Conservation (phyloP, 1,284 basidiomycete genomes). For the Ceratobasidium sp. region DNA sequence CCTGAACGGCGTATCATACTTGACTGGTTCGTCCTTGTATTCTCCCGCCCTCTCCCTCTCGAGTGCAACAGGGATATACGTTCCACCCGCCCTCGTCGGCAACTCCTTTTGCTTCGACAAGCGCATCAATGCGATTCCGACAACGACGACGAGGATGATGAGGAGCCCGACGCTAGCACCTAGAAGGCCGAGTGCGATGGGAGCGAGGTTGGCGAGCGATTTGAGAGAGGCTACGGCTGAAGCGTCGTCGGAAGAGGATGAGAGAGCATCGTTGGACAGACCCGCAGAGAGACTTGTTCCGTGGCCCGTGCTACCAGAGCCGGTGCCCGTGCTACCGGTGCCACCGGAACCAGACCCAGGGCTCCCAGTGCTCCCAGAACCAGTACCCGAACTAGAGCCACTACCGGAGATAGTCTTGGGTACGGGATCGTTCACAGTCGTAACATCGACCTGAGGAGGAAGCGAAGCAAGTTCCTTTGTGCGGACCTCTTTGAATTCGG, state of each 20-base stretch:
- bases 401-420: background rate
- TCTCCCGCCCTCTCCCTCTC: slow-evolving; percentile 15
- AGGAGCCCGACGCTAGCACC: slow-evolving; percentile 5
- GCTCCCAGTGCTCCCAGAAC: background rate
- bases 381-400: background rate
- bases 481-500: slow-evolving; percentile 25
- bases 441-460: slow-evolving; percentile 25
- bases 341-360: no score
- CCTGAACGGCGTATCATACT: slow-evolving; percentile 25
- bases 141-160: slow-evolving; percentile 14
- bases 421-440: slow-evolving; percentile 31
- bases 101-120: background rate
- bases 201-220: slow-evolving; percentile 1
- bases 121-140: background rate
- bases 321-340: background rate
- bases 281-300: background rate
- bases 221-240: background rate
- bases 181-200: slow-evolving; percentile 12
- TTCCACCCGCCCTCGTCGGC: background rate
- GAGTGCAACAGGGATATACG: slow-evolving; percentile 12
- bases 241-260: background rate
- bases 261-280: background rate
- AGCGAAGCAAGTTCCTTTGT: slow-evolving; percentile 3
- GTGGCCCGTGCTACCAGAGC: no score
- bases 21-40: slow-evolving; percentile 27